phyloP scores from a whole-genome alignment of 75 land plant genomes.

The Selaginella tamariscina region DNA sequence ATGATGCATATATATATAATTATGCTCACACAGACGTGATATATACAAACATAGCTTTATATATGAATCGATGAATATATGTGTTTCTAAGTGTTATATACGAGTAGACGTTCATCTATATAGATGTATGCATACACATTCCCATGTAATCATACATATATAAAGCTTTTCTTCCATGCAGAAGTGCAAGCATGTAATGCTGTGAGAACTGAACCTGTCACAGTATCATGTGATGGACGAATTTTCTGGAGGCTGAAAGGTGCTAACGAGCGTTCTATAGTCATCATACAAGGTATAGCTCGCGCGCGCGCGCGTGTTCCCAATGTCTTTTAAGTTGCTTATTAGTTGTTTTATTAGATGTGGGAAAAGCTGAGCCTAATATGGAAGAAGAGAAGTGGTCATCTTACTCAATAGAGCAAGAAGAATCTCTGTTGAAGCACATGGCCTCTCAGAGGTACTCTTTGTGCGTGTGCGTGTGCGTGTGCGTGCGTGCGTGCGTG shows the following conservation, averaged over 20 bases:
- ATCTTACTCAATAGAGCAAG: background rate
- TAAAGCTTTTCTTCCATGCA: conserved; percentile 13
- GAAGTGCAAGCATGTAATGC: conserved; percentile 40
- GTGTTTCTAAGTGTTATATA: background rate
- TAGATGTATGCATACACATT: too few relatives aligned
- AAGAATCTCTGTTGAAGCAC: background rate
- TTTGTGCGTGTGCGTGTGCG: too few relatives aligned
- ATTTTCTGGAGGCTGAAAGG: conserved; percentile 46
- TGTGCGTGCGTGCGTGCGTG: too few relatives aligned
- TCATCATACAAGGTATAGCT: conserved; percentile 62
- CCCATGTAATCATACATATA: background rate
- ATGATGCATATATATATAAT: too few relatives aligned
- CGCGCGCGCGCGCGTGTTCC: too few relatives aligned
- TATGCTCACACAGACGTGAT: background rate
- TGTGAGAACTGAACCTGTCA: conserved; percentile 42
- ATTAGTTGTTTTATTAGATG: background rate
- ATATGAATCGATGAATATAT: background rate
- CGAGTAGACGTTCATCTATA: too few relatives aligned
- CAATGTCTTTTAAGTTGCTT: too few relatives aligned
- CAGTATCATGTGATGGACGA: conserved; percentile 30
- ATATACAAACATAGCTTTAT: background rate
- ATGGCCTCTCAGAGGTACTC: background rate
- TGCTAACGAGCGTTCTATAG: conserved; percentile 21
- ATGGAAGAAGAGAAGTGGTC: background rate
- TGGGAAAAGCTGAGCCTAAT: background rate